Evolutionary conservation across 139 green algal species (phyloP).

Genomic region (Chlamydomonas schloesseri): DNA sequence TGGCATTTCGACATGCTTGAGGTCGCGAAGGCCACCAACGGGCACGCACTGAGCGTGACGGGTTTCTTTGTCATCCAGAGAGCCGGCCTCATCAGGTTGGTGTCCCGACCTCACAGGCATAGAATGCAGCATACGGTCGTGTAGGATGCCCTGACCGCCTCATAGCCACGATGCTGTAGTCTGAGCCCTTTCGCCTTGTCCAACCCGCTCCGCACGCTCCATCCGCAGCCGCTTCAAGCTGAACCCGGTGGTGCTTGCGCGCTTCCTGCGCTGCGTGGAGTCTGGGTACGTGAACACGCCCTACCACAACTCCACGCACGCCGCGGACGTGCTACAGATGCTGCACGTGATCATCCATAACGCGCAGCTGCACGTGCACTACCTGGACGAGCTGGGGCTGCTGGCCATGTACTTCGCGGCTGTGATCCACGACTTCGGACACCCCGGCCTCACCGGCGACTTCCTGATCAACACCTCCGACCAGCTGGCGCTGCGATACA

Average conservation of each 20-base stretch:
- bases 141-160: too few relatives aligned
- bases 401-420: slow-evolving; percentile 60
- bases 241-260: slow-evolving; percentile 35
- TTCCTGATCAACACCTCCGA: slow-evolving; percentile 59
- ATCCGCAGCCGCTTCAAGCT: slow-evolving; percentile 20
- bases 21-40: slow-evolving; percentile 48
- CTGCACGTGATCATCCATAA: slow-evolving; percentile 61
- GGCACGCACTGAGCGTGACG: slow-evolving; percentile 48
- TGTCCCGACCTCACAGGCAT: too few relatives aligned
- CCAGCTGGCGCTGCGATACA: slow-evolving; percentile 66
- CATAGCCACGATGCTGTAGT: too few relatives aligned
- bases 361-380: slow-evolving; percentile 33
- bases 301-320: slow-evolving; percentile 51
- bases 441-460: slow-evolving; percentile 63
- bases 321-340: slow-evolving; percentile 58
- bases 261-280: slow-evolving; percentile 45
- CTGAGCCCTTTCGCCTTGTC: too few relatives aligned
- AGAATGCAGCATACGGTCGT: too few relatives aligned
- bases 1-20: slow-evolving; percentile 56
- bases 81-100: slow-evolving; percentile 21
- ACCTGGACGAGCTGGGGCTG: slow-evolving; percentile 43
- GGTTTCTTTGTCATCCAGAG: slow-evolving; percentile 56
- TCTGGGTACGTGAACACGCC: slow-evolving; percentile 40
- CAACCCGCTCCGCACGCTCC: too few relatives aligned
- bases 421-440: slow-evolving; percentile 48